phyloP scores from a whole-genome alignment of 768 basidiomycete species.

The Tubosaeta sp. region DNA sequence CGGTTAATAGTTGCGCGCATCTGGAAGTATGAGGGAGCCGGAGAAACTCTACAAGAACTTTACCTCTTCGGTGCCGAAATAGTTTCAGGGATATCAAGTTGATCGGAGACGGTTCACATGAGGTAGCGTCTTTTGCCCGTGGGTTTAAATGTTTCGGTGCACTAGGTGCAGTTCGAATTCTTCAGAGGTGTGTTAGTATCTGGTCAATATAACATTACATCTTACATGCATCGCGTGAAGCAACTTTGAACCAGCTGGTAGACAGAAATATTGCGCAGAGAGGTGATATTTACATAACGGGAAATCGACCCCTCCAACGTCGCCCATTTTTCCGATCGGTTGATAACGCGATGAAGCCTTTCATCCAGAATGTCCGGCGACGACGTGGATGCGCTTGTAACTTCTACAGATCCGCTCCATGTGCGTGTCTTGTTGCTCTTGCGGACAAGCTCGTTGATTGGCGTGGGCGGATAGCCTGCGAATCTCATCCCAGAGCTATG shows the following conservation, averaged over 20 bases:
- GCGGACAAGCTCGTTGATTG: background rate
- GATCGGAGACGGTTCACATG: background rate
- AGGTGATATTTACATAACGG: background rate
- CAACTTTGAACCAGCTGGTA: too few relatives aligned
- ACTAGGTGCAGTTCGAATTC: background rate
- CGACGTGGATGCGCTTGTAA: slow-evolving; percentile 48
- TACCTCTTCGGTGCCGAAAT: background rate
- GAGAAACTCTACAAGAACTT: background rate
- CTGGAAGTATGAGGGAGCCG: background rate
- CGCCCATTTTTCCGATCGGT: background rate
- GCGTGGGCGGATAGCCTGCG: slow-evolving; percentile 58
- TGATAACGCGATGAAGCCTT: background rate
- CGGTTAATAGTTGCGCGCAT: background rate
- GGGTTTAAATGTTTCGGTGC: too few relatives aligned
- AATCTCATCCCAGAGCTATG: slow-evolving; percentile 88
- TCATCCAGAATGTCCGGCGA: slow-evolving; percentile 14
- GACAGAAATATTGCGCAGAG: too few relatives aligned
- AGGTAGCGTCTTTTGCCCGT: background rate
- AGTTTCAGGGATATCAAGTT: background rate
- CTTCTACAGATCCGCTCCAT: slow-evolving; percentile 59
- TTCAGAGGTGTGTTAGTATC: too few relatives aligned
- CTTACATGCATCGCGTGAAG: too few relatives aligned
- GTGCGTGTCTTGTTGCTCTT: slow-evolving; percentile 31
- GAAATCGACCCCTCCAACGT: background rate
- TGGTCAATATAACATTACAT: too few relatives aligned